Evolutionary conservation across 2,329 filamentous ascomycete species (phyloP).

Genomic region (Zymoseptoria pseudotritici): DNA sequence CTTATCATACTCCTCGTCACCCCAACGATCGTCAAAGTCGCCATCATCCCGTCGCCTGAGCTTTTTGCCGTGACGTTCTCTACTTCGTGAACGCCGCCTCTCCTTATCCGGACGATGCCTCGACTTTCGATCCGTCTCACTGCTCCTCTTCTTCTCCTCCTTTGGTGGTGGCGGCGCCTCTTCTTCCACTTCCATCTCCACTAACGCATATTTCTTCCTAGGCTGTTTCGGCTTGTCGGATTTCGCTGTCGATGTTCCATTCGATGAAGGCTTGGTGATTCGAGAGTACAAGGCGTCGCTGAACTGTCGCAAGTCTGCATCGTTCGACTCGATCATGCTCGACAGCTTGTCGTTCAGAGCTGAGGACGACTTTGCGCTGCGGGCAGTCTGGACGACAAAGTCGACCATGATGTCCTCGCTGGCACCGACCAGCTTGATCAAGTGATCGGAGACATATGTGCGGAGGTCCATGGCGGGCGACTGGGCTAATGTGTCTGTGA

Average conservation of each 20-base stretch:
- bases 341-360: conserved; percentile 46
- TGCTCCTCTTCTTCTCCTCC: conserved; percentile 14
- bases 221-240: conserved; percentile 24
- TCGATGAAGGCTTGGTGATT: conserved; percentile 23
- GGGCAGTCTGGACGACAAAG: conserved; percentile 49
- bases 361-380: conserved; percentile 41
- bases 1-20: conserved; percentile 59
- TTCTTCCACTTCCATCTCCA: conserved; percentile 47
- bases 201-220: conserved; percentile 46
- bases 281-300: conserved; percentile 40
- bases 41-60: conserved; percentile 43
- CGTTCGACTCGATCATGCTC: conserved; percentile 44
- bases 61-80: conserved; percentile 42
- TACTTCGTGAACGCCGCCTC: conserved; percentile 24
- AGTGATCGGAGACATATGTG: conserved; percentile 40
- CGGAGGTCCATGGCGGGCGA: conserved; percentile 28
- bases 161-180: conserved; percentile 20
- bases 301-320: conserved; percentile 41
- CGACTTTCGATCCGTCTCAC: conserved; percentile 29
- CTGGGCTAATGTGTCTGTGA: background rate
- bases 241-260: conserved; percentile 12
- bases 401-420: conserved; percentile 51
- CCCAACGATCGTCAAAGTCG: conserved; percentile 73
- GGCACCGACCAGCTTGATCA: conserved; percentile 47
- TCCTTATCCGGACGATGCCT: conserved; percentile 34